phyloP scores from a whole-genome alignment of 129 eudicot genomes.

The Chrysanthemum seticuspe region DNA sequence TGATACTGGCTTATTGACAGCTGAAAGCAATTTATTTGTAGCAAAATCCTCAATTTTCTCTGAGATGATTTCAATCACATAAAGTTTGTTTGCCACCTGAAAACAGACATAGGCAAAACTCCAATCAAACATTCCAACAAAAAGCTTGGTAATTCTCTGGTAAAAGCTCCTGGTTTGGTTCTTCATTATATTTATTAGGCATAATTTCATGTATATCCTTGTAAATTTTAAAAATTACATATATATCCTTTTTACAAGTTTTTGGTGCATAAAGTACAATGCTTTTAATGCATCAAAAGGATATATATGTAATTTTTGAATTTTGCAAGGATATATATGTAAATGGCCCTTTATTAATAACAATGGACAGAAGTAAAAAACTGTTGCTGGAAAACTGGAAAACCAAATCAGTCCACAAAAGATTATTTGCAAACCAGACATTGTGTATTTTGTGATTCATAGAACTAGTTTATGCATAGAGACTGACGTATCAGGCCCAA shows the following conservation, averaged over 20 bases:
- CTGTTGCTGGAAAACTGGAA: background rate
- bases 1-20: slow-evolving; percentile 46
- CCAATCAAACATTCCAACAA: background rate
- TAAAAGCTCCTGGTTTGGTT: background rate
- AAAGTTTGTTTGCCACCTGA: slow-evolving; percentile 94
- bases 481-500: too few species aligned
- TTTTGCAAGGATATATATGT: too few species aligned
- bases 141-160: background rate
- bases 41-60: slow-evolving; percentile 82
- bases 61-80: slow-evolving; percentile 52
- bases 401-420: background rate
- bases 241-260: too few species aligned
- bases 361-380: background rate
- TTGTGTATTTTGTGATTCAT: background rate
- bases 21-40: slow-evolving; percentile 68
- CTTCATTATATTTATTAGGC: background rate
- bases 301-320: too few species aligned
- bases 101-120: slow-evolving; percentile 20
- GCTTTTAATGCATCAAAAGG: too few species aligned
- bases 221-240: too few species aligned
- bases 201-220: too few species aligned
- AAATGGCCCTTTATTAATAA: background rate
- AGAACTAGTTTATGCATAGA: too few species aligned
- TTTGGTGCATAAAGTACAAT: too few species aligned
- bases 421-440: background rate